These are phyloP conservation scores for Xylaria flabelliformis DNA, from an alignment of 495 filamentous ascomycete species.

Conservation along the genomic window DNA sequence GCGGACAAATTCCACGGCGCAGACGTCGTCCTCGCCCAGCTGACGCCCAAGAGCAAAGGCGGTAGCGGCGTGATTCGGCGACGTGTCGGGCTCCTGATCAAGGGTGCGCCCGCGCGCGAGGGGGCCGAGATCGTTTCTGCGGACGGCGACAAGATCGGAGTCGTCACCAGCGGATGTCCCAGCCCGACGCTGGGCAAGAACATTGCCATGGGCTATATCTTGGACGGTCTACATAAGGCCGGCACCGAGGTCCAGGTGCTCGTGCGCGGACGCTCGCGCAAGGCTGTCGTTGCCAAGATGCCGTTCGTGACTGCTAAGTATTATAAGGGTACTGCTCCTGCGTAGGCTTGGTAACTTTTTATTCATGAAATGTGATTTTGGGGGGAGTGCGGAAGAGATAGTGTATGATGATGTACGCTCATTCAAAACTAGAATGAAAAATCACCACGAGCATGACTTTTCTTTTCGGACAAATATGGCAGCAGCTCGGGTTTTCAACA, in stretches of 20 bases:
- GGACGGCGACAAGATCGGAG: conserved; percentile 56
- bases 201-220: conserved; percentile 95
- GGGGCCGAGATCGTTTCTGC: conserved; percentile 73
- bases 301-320: conserved; percentile 90
- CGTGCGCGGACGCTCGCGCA: conserved; percentile 80
- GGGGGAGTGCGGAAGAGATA: too few species aligned
- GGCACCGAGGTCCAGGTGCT: conserved; percentile 83
- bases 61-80: conserved; percentile 70
- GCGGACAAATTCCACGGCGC: conserved; percentile 74
- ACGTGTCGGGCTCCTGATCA: conserved; percentile 80
- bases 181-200: conserved; percentile 85
- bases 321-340: conserved; percentile 50
- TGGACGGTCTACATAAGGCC: conserved; percentile 79
- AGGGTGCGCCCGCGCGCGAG: conserved; percentile 89
- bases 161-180: conserved; percentile 88
- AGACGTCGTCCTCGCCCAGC: conserved; percentile 71
- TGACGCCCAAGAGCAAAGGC: conserved; percentile 70
- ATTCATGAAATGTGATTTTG: too few species aligned
- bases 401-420: not conserved
- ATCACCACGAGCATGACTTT: not conserved
- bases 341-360: not conserved
- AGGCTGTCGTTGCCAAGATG: conserved; percentile 87
- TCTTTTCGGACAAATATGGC: not conserved
- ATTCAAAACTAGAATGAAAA: not conserved
- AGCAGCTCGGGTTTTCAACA: conserved; percentile 19